Percentiles rank a stretch among this genome's conserved stretches.
Evolutionary conservation across 371 early-diverging fungal species (phyloP).

Genomic region (Mucor mucedo): DNA sequence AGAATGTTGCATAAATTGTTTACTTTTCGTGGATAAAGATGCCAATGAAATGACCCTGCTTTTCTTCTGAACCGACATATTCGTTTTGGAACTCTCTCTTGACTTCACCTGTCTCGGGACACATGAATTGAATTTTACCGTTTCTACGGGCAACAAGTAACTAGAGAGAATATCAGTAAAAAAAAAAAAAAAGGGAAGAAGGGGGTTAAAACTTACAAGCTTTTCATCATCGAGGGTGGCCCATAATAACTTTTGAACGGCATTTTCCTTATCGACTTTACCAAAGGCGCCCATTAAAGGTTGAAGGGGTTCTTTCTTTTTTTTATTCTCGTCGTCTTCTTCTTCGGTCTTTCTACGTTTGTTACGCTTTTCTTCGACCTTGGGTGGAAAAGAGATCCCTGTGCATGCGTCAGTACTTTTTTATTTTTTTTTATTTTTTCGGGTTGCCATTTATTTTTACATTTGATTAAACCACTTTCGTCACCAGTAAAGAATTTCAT

Average conservation of each 20-base stretch:
- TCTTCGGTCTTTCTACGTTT: slow-evolving; percentile 28
- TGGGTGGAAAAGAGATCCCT: slow-evolving; percentile 44
- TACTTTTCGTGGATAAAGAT: slow-evolving; percentile 61
- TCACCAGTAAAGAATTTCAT: slow-evolving; percentile 71
- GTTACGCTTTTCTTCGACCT: slow-evolving; percentile 29
- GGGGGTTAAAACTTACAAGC: slow-evolving; percentile 27
- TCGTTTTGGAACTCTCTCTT: slow-evolving; percentile 50
- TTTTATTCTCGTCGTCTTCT: slow-evolving; percentile 27
- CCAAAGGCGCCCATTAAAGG: slow-evolving; percentile 55
- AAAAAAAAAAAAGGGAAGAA: too few relatives aligned
- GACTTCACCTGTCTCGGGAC: slow-evolving; percentile 55
- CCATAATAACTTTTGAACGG: slow-evolving; percentile 62
- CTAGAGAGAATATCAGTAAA: slow-evolving; percentile 24
- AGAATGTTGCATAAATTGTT: not conserved
- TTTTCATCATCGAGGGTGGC: slow-evolving; percentile 36
- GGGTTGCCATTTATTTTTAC: slow-evolving; percentile 28
- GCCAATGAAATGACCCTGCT: slow-evolving; percentile 66
- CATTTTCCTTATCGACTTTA: slow-evolving; percentile 54
- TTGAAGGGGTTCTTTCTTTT: slow-evolving; percentile 36
- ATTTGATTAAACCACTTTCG: slow-evolving; percentile 78
- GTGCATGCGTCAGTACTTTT: not conserved
- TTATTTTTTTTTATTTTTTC: not conserved
- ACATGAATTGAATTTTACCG: slow-evolving; percentile 64
- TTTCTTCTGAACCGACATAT: slow-evolving; percentile 39
- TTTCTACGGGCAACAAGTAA: slow-evolving; percentile 68